A percentile compares a stretch with the other conserved stretches of the same genome.
Evolutionary conservation across 2,329 filamentous ascomycete genomes (phyloP).

Genomic region (Neonectria punicea): DNA sequence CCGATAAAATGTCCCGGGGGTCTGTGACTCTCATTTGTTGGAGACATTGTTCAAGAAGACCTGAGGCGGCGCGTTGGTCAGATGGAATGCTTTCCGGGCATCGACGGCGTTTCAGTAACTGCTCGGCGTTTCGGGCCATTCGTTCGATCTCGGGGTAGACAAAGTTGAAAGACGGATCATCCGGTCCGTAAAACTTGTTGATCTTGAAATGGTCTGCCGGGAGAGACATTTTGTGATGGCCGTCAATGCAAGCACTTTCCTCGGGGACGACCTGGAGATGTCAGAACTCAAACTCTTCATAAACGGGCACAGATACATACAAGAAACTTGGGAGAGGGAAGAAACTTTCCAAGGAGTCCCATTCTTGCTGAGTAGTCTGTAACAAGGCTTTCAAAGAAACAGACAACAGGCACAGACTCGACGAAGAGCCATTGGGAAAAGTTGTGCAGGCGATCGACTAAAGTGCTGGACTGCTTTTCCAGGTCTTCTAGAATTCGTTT

Average conservation of each 20-base stretch:
- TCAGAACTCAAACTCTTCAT: not conserved
- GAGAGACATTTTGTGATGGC: not conserved
- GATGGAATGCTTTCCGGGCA: not conserved
- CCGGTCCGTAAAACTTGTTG: not conserved
- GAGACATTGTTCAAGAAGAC: not conserved
- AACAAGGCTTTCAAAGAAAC: not conserved
- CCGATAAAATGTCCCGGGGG: not conserved
- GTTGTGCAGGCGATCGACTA: not conserved
- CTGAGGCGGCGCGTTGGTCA: not conserved
- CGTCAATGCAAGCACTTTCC: not conserved
- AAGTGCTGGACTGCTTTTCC: not conserved
- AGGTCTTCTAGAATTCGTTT: not conserved
- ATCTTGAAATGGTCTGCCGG: not conserved
- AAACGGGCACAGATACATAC: not conserved
- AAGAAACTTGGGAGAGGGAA: not conserved
- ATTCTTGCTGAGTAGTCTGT: not conserved
- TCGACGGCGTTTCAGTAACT: not conserved
- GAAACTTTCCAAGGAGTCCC: not conserved
- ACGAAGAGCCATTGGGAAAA: not conserved
- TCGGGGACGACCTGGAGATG: not conserved
- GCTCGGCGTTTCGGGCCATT: not conserved
- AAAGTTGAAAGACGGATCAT: not conserved
- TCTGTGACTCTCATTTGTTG: not conserved
- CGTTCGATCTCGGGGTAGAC: not conserved
- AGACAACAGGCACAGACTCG: not conserved